Conservation (phyloP, 495 filamentous ascomycete species). For the Chaetomium cochliodes region DNA sequence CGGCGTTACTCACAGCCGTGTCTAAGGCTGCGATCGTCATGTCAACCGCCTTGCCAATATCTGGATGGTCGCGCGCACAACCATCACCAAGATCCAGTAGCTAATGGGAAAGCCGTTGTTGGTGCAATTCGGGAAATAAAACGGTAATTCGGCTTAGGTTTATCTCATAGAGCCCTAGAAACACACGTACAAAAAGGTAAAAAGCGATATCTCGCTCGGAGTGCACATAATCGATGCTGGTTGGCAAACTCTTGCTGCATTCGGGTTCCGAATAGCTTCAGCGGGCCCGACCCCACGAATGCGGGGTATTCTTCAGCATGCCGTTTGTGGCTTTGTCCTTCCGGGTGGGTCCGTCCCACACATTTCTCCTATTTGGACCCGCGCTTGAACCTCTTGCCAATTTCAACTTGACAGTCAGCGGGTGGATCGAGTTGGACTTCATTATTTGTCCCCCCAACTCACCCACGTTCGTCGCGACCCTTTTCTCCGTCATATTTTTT, state of each 20-base stretch:
- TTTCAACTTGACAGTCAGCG: background rate
- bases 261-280: constrained; percentile 19
- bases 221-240: background rate
- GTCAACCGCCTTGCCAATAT: background rate
- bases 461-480: background rate
- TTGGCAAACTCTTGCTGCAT: background rate
- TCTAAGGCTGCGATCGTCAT: background rate
- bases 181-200: background rate
- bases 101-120: background rate
- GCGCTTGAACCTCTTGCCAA: background rate
- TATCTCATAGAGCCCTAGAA: background rate
- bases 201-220: too few relatives aligned
- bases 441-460: background rate
- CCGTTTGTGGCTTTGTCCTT: constrained; percentile 1
- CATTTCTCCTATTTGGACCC: background rate
- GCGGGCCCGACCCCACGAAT: background rate
- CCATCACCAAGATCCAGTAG: background rate
- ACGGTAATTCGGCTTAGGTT: background rate
- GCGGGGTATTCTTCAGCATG: constrained; percentile 1
- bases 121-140: background rate
- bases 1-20: too few relatives aligned
- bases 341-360: constrained; percentile 18
- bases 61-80: background rate
- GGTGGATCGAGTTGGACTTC: background rate
- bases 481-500: background rate